These are phyloP conservation scores for Chaetomium sp. DNA, from an alignment of 2,329 filamentous ascomycete genomes.

Conservation along the genomic window DNA sequence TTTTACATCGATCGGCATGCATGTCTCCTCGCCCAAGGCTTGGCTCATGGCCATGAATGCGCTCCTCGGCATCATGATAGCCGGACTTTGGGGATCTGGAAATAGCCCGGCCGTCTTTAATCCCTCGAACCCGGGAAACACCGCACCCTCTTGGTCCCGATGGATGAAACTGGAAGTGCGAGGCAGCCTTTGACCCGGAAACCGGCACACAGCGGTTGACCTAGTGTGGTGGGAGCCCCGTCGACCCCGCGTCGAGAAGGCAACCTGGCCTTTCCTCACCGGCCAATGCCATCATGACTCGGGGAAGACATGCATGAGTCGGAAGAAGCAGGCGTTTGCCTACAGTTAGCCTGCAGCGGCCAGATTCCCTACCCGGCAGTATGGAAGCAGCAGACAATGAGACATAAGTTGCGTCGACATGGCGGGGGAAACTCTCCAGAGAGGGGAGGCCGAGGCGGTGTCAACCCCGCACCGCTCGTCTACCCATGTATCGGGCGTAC, in stretches of 20 bases:
- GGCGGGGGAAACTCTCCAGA: not conserved
- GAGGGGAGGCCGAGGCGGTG: not conserved
- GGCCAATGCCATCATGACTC: not conserved
- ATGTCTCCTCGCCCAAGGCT: not conserved
- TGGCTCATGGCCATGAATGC: not conserved
- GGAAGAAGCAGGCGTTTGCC: not conserved
- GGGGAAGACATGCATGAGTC: not conserved
- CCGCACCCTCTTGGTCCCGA: not conserved
- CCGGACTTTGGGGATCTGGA: not conserved
- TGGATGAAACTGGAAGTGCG: not conserved
- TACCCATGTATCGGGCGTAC: not conserved
- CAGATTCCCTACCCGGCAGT: not conserved
- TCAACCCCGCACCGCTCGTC: not conserved
- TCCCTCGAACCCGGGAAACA: not conserved
- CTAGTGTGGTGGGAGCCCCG: not conserved
- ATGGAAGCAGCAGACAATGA: not conserved
- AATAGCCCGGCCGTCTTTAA: not conserved
- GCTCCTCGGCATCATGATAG: not conserved
- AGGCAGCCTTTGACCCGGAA: not conserved
- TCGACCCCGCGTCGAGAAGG: constrained; percentile 7
- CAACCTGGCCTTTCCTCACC: not conserved
- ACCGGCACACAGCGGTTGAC: not conserved
- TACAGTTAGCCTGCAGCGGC: not conserved
- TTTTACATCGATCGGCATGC: not conserved
- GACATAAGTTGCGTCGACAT: no score